Conservation (phyloP, 352 stramenopile species). For the Globisporangium takayamanum region DNA sequence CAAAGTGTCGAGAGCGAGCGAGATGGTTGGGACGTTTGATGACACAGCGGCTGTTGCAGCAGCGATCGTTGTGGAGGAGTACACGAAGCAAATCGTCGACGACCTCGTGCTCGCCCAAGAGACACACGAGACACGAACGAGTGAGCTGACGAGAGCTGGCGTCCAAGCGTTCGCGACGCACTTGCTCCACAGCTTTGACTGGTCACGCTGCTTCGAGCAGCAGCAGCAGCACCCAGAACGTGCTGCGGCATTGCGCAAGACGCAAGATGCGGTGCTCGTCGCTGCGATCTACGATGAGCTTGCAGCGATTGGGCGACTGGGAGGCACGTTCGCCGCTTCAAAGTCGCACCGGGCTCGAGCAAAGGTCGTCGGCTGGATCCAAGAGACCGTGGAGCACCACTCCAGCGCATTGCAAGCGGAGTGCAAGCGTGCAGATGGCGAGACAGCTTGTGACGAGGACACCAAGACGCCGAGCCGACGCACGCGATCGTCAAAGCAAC, state of each 20-base stretch:
- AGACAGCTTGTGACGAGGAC: background rate
- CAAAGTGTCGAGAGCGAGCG: slow-evolving; percentile 46
- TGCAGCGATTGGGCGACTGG: background rate
- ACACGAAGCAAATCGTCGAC: slow-evolving; percentile 53
- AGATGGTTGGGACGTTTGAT: slow-evolving; percentile 78
- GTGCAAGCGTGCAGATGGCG: background rate
- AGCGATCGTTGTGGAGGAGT: slow-evolving; percentile 77
- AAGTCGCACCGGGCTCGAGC: background rate
- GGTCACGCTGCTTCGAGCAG: slow-evolving; percentile 9
- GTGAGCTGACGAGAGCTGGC: slow-evolving; percentile 16
- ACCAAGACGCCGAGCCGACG: background rate
- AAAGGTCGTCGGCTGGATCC: slow-evolving; percentile 11
- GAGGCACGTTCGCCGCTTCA: background rate
- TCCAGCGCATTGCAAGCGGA: background rate
- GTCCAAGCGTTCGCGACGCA: slow-evolving; percentile 35
- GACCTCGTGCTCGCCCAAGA: slow-evolving; percentile 12
- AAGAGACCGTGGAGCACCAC: slow-evolving; percentile 6
- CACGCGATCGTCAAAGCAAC: background rate
- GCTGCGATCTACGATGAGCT: slow-evolving; percentile 10
- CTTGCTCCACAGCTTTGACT: slow-evolving; percentile 59
- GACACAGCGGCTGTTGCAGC: slow-evolving; percentile 59
- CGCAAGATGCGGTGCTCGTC: slow-evolving; percentile 1
- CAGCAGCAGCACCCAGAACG: background rate
- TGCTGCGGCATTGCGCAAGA: background rate
- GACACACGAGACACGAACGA: background rate